Base-by-base conservation (phyloP, 2,329 filamentous ascomycete species). In the Fusarium subtropicale region DNA sequence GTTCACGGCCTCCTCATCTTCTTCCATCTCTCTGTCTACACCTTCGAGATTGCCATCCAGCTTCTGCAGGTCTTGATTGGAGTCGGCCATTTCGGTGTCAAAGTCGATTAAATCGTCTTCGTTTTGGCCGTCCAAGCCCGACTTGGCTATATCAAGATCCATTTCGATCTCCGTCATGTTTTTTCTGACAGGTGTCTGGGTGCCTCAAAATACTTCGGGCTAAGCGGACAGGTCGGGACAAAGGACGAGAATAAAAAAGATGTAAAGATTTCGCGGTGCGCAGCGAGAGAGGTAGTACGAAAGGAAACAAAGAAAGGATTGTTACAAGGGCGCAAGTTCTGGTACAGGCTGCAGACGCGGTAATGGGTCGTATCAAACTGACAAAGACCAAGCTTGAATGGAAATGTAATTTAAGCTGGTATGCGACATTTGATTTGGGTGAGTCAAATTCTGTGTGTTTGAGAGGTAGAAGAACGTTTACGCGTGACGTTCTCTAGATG, bases 41-140 rank as follows among this genome's bases (percentile, higher is more conserved):
- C n/a, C 42, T 44, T 58, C 48, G 33, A 48, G 46, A 38, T 38
- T 58, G 11, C 59, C 53, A 11, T 54, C 28, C 8, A 56, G 53
- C 45, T 68, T 57, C 52, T 61, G 36, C 7, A 44, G 12, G 13
- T 64, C 57, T 53, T 71, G 51, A 10, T 71, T 69, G 9, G 63
- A 60, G 38, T 75, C 72, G 18, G 66, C 60, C 67, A 76, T 76
- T 42, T 80, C 80, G 53, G 76, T 79, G 31, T 81, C 80, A 41
- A 80, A 81, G 58, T 79, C 76, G 51, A 81, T 79, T 26, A 80
- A 66, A 57, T 81, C 80, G 16, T 80, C 76, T 39, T 79, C 76
- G 18, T 66, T 60, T 26, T 68, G 71, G 7, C 51, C 56, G 24
- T 74, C 74, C 10, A 74, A 50, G 38, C 60, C 63, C 33, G 76